Conservation (phyloP, 177 flowering plant genomes). For the Vitis hybrid region DNA sequence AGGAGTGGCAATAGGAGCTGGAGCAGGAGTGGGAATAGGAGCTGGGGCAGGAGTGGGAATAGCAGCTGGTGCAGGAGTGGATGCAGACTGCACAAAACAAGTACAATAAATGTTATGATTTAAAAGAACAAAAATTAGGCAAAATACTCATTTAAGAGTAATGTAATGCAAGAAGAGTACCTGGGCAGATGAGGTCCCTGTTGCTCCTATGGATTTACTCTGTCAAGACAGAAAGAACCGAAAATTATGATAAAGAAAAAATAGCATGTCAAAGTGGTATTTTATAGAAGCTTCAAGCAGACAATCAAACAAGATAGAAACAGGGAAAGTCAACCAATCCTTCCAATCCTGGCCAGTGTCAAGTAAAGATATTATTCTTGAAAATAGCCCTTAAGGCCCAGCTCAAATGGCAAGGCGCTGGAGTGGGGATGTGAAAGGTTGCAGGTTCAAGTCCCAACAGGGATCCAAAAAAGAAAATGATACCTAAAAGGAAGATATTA, state of each 20-base stretch:
- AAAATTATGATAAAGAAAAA: background rate
- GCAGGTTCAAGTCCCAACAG: too few relatives aligned
- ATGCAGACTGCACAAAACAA: slow-evolving; percentile 49
- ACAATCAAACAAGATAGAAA: background rate
- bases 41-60: slow-evolving; percentile 40
- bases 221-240: slow-evolving; percentile 21
- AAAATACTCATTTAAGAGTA: slow-evolving; percentile 1
- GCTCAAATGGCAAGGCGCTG: too few relatives aligned
- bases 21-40: slow-evolving; percentile 40
- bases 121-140: background rate
- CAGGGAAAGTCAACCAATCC: too few relatives aligned
- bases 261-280: background rate
- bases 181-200: slow-evolving; percentile 70
- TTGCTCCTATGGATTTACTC: slow-evolving; percentile 65
- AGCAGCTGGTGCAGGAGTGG: slow-evolving; percentile 42
- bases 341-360: too few relatives aligned
- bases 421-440: too few relatives aligned
- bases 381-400: too few relatives aligned
- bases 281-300: background rate
- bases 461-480: too few relatives aligned
- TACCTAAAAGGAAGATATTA: too few relatives aligned
- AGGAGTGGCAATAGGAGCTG: slow-evolving; percentile 36
- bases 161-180: slow-evolving; percentile 31
- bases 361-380: too few relatives aligned
- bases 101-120: background rate